These are phyloP conservation scores for Cladosporium halotolerans DNA, from an alignment of 2,329 filamentous ascomycete species.

Conservation along the genomic window DNA sequence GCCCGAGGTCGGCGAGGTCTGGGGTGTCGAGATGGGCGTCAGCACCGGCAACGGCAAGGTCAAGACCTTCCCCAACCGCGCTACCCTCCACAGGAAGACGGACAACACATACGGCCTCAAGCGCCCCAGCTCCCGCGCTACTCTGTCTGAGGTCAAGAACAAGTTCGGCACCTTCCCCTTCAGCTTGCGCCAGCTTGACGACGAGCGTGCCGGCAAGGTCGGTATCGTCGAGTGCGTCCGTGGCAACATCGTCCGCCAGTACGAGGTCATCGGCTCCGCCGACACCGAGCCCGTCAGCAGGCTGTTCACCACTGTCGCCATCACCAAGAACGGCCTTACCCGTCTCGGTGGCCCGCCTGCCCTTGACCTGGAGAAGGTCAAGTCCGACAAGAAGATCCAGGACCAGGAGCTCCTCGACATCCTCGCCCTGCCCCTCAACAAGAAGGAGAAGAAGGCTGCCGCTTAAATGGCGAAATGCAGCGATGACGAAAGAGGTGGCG, in stretches of 20 bases:
- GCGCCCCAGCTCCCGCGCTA: slow-evolving; percentile 85
- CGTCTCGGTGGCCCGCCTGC: slow-evolving; percentile 72
- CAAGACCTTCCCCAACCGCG: slow-evolving; percentile 79
- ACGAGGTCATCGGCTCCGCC: slow-evolving; percentile 93
- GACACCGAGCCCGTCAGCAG: slow-evolving; percentile 78
- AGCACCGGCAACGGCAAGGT: slow-evolving; percentile 89
- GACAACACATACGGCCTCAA: slow-evolving; percentile 88
- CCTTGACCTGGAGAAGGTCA: slow-evolving; percentile 72
- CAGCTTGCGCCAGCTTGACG: slow-evolving; percentile 91
- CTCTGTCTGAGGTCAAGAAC: slow-evolving; percentile 90
- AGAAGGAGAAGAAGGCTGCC: slow-evolving; percentile 27
- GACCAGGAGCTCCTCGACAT: slow-evolving; percentile 95
- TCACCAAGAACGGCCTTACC: slow-evolving; percentile 95
- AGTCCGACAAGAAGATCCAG: slow-evolving; percentile 96
- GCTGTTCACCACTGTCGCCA: slow-evolving; percentile 83
- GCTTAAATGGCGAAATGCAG: slow-evolving; percentile 1
- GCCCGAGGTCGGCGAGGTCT: slow-evolving; percentile 86
- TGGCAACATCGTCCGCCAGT: slow-evolving; percentile 85
- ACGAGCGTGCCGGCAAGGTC: slow-evolving; percentile 91
- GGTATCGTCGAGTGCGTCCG: slow-evolving; percentile 95
- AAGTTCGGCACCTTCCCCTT: slow-evolving; percentile 98
- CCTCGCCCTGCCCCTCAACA: slow-evolving; percentile 73
- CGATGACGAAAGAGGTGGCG: background rate
- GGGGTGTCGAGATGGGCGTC: slow-evolving; percentile 95
- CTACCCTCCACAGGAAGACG: slow-evolving; percentile 90